A percentile compares a stretch with the other conserved stretches of the same genome.
Evolutionary conservation across 129 eudicot genomes (phyloP).

Genomic region (Tanacetum coccineum): DNA sequence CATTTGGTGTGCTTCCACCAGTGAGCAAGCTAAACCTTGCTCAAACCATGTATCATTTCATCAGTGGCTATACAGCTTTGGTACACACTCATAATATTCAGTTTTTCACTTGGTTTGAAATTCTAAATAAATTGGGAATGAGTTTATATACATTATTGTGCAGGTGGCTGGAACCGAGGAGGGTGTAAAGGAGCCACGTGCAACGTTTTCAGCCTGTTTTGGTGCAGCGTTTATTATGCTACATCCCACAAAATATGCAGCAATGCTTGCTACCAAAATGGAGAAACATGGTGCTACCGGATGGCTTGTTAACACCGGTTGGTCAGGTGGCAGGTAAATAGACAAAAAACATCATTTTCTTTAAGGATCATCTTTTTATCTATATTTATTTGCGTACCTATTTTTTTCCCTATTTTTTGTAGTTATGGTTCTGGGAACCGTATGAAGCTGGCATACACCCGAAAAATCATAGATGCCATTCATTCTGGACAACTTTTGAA

Average conservation of each 20-base stretch:
- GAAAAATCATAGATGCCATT: constrained; percentile 93
- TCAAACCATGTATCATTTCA: constrained; percentile 97
- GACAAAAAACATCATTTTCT: not conserved
- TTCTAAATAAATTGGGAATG: not conserved
- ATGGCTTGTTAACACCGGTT: constrained; percentile 99
- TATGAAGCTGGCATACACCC: constrained; percentile 87
- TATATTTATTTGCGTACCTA: not conserved
- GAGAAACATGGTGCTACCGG: constrained; percentile 95
- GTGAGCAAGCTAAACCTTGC: constrained; percentile 95
- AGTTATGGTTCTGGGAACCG: constrained; percentile 91
- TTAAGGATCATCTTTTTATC: not conserved
- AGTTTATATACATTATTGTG: constrained; percentile 3
- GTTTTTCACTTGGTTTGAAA: not conserved
- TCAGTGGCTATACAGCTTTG: constrained; percentile 97
- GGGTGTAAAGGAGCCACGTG: constrained; percentile 91
- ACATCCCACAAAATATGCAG: constrained; percentile 93
- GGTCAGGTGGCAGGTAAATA: constrained; percentile 96
- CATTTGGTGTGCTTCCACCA: constrained; percentile 98
- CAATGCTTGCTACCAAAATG: constrained; percentile 92
- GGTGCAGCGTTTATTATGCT: constrained; percentile 97
- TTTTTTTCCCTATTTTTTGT: constrained; percentile 12
- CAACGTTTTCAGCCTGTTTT: constrained; percentile 95
- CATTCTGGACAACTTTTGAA: constrained; percentile 83
- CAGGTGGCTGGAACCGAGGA: constrained; percentile 97
- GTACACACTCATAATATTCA: constrained; percentile 26